A percentile compares a stretch with the other conserved stretches of the same genome.
Conservation (phyloP, 768 basidiomycete species). For the Leucosporidium scottii region DNA sequence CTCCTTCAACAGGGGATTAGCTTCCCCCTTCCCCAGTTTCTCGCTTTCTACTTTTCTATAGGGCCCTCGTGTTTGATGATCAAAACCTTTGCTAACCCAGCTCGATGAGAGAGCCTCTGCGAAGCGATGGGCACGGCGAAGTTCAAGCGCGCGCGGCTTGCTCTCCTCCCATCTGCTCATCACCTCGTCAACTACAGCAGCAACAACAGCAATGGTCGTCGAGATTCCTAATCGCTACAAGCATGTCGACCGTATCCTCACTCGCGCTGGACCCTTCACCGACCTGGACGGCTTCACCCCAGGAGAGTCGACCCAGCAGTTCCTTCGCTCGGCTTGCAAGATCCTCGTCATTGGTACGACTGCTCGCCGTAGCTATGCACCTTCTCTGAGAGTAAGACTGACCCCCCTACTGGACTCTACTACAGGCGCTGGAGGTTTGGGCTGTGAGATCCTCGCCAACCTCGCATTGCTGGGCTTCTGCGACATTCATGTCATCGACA, state of each 20-base stretch:
- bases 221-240: slow-evolving; percentile 1
- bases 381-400: background rate
- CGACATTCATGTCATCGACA: slow-evolving; percentile 98
- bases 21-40: too few relatives aligned
- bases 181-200: too few relatives aligned
- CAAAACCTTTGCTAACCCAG: too few relatives aligned
- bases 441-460: slow-evolving; percentile 93
- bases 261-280: slow-evolving; percentile 20
- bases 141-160: too few relatives aligned
- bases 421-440: slow-evolving; percentile 78
- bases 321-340: slow-evolving; percentile 75
- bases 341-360: slow-evolving; percentile 73
- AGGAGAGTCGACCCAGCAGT: slow-evolving; percentile 39
- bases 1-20: too few relatives aligned
- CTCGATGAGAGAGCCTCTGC: too few relatives aligned
- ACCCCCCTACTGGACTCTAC: background rate
- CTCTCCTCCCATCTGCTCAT: too few relatives aligned
- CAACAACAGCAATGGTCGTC: too few relatives aligned
- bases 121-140: too few relatives aligned
- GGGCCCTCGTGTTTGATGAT: too few relatives aligned
- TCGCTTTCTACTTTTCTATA: too few relatives aligned
- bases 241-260: slow-evolving; percentile 28
- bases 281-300: slow-evolving; percentile 25
- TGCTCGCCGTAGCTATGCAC: background rate
- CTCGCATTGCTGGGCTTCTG: slow-evolving; percentile 93